These are phyloP conservation scores for Backusella tuberculispora DNA, from an alignment of 192 early-diverging fungal species.

Conservation along the genomic window DNA sequence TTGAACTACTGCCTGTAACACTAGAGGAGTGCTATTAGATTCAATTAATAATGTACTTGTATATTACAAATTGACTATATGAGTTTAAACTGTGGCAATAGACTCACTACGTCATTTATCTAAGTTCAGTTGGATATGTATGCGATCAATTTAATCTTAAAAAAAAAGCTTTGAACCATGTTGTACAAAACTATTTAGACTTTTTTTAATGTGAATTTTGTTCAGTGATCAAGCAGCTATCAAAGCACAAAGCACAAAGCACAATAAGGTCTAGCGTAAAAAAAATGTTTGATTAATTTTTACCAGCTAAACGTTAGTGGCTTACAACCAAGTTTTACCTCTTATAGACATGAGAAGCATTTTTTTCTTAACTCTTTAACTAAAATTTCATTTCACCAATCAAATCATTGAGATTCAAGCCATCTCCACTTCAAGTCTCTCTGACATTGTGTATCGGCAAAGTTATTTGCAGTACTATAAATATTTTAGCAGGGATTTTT, in stretches of 20 bases:
- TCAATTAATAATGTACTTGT: too few relatives aligned
- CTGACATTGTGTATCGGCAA: background rate
- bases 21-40: too few relatives aligned
- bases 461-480: background rate
- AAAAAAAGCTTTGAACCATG: background rate
- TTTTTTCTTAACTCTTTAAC: background rate
- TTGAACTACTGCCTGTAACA: too few relatives aligned
- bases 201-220: background rate
- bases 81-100: too few relatives aligned
- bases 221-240: background rate
- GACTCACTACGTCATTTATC: background rate
- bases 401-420: background rate
- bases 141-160: background rate
- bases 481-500: background rate
- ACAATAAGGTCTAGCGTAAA: background rate
- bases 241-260: background rate
- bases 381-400: background rate
- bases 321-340: background rate
- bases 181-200: background rate
- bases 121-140: background rate
- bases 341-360: background rate
- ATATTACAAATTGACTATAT: too few relatives aligned
- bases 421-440: too few relatives aligned
- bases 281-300: background rate
- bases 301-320: slow-evolving; percentile 1